These are phyloP conservation scores for Aspergillus proliferans DNA, from an alignment of 2,329 filamentous ascomycete species.

Conservation along the genomic window DNA sequence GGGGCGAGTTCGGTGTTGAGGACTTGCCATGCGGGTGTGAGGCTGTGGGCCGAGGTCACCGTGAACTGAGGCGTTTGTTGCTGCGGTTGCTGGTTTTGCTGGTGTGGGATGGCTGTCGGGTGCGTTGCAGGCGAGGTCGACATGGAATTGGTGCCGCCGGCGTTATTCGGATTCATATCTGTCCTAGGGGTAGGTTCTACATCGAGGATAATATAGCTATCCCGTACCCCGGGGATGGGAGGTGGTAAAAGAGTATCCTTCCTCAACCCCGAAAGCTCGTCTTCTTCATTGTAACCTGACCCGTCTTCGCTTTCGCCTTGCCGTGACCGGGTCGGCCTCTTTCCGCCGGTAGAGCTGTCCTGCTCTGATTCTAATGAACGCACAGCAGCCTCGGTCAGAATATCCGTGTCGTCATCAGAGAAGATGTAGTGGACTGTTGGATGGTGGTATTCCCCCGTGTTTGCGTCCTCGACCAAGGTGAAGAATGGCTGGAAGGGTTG, in stretches of 20 bases:
- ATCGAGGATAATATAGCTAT: slow-evolving; percentile 55
- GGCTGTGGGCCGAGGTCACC: slow-evolving; percentile 63
- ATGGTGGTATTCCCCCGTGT: slow-evolving; percentile 69
- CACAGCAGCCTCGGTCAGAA: slow-evolving; percentile 61
- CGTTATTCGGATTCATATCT: slow-evolving; percentile 9
- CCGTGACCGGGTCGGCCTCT: slow-evolving; percentile 6
- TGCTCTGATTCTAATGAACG: slow-evolving; percentile 47
- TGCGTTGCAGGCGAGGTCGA: slow-evolving; percentile 18
- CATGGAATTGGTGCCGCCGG: slow-evolving; percentile 11
- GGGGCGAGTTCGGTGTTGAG: slow-evolving; percentile 47
- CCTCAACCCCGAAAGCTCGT: slow-evolving; percentile 8
- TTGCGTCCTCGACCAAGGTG: slow-evolving; percentile 70
- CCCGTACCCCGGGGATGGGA: slow-evolving; percentile 41
- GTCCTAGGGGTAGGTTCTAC: slow-evolving; percentile 31
- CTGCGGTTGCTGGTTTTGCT: slow-evolving; percentile 5
- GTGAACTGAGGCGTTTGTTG: slow-evolving; percentile 36
- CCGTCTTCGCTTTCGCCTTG: slow-evolving; percentile 9
- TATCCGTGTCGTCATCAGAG: slow-evolving; percentile 77
- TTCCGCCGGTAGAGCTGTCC: slow-evolving; percentile 18
- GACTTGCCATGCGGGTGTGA: slow-evolving; percentile 69
- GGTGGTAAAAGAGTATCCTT: slow-evolving; percentile 40
- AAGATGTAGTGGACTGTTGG: slow-evolving; percentile 90
- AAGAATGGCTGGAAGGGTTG: slow-evolving; percentile 72
- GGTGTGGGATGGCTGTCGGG: slow-evolving; percentile 2
- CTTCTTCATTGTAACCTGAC: slow-evolving; percentile 13